phyloP scores from a whole-genome alignment of 805 yeast species.

The Ogataea naganishii region DNA sequence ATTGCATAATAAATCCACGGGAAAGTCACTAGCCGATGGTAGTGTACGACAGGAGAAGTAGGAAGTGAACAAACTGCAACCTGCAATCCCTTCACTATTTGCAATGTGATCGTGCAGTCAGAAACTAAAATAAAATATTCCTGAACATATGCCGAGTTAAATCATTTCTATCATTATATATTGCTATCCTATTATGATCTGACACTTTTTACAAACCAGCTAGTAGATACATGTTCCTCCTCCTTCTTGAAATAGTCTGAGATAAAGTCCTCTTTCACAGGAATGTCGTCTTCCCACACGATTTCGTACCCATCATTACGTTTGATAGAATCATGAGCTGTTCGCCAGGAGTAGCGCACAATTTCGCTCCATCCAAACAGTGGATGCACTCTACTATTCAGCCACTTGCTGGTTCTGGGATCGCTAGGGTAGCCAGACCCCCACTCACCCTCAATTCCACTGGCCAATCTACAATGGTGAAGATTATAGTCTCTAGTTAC shows the following conservation, averaged over 20 bases:
- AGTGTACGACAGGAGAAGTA: too few species aligned
- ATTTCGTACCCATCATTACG: constrained; percentile 44
- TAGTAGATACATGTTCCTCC: background rate
- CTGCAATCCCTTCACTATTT: too few species aligned
- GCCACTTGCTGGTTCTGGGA: constrained; percentile 78
- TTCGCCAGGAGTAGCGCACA: constrained; percentile 89
- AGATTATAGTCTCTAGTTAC: constrained; percentile 71
- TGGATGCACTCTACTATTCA: constrained; percentile 50
- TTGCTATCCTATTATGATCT: too few species aligned
- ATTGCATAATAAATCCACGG: too few species aligned
- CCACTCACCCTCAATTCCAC: constrained; percentile 28
- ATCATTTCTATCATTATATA: too few species aligned
- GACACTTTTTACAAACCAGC: constrained; percentile 3
- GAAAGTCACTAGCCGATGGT: too few species aligned
- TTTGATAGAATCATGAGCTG: constrained; percentile 66
- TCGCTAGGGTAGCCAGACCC: constrained; percentile 97
- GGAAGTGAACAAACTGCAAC: too few species aligned
- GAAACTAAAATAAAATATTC: too few species aligned
- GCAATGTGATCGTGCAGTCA: too few species aligned
- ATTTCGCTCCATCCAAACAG: constrained; percentile 80
- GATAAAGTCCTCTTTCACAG: constrained; percentile 22
- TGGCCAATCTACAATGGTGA: constrained; percentile 11
- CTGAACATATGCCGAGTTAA: too few species aligned
- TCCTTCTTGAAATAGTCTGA: background rate
- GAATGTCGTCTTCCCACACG: constrained; percentile 49